A percentile compares a stretch with the other conserved stretches of the same genome.
phyloP scores from a whole-genome alignment of 1,284 basidiomycete genomes.

The Papiliotrema flavescens region DNA sequence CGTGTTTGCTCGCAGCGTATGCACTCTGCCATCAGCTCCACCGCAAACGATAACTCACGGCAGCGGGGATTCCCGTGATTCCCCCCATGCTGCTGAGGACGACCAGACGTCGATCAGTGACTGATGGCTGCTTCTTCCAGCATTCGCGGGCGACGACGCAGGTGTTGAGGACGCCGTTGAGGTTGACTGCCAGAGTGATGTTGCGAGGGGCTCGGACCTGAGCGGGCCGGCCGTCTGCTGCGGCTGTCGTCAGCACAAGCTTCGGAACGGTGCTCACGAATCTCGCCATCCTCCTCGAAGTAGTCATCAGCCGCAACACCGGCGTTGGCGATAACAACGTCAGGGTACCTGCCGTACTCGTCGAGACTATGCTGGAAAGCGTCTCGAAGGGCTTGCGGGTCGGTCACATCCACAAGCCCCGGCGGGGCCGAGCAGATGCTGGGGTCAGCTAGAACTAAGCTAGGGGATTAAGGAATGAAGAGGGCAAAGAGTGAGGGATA shows the following conservation, averaged over 20 bases:
- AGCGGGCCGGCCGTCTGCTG: not conserved
- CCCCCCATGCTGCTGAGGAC: constrained; percentile 24
- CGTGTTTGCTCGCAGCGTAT: constrained; percentile 24
- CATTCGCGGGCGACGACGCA: constrained; percentile 12
- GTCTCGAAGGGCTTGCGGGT: constrained; percentile 5
- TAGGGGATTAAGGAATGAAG: no score
- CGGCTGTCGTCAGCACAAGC: not conserved
- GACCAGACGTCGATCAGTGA: constrained; percentile 12
- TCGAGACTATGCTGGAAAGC: constrained; percentile 14
- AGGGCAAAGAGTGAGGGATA: no score
- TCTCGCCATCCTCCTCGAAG: constrained; percentile 16
- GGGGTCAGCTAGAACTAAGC: not conserved
- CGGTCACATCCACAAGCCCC: constrained; percentile 14
- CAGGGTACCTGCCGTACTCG: constrained; percentile 14
- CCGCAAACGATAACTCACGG: not conserved
- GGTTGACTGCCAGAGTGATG: constrained; percentile 19
- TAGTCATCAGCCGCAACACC: constrained; percentile 16
- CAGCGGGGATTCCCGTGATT: constrained; percentile 15
- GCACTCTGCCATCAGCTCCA: not conserved
- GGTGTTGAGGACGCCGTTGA: constrained; percentile 17
- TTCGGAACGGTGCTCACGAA: constrained; percentile 4
- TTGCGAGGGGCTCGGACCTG: constrained; percentile 5
- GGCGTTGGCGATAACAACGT: constrained; percentile 27
- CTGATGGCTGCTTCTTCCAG: constrained; percentile 11
- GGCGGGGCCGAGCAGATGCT: not conserved